A percentile compares a stretch with the other conserved stretches of the same genome.
These are phyloP conservation scores for Saturnispora gosingensis DNA, from an alignment of 805 yeast genomes.

Conservation along the genomic window DNA sequence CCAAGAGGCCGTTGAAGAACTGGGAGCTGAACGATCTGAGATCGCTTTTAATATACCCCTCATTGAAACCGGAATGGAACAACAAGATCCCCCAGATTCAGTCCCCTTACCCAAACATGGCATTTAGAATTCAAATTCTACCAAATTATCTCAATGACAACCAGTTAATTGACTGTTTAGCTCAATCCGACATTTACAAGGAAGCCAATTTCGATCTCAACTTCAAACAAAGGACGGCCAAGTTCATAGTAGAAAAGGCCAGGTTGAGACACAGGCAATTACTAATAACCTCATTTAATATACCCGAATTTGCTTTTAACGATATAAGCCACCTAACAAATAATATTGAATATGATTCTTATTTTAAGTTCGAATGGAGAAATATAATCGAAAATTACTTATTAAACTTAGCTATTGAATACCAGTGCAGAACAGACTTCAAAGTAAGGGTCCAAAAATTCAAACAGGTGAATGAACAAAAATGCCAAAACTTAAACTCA, in stretches of 20 bases:
- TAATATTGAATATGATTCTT: conserved; percentile 19
- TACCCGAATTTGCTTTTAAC: conserved; percentile 17
- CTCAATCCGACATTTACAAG: conserved; percentile 51
- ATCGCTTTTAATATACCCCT: conserved; percentile 48
- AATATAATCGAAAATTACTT: conserved; percentile 63
- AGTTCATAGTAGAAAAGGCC: conserved; percentile 50
- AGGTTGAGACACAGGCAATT: conserved; percentile 35
- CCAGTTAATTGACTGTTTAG: conserved; percentile 39
- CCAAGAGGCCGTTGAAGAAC: conserved; percentile 52
- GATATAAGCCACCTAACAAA: conserved; percentile 6
- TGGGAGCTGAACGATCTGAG: conserved; percentile 68
- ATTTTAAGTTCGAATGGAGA: conserved; percentile 49
- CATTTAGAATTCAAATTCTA: conserved; percentile 39
- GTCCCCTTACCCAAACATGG: conserved; percentile 25
- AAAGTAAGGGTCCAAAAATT: conserved; percentile 40
- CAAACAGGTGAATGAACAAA: conserved; percentile 29
- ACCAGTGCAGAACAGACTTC: conserved; percentile 61
- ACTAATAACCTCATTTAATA: conserved; percentile 19
- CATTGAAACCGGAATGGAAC: conserved; percentile 47
- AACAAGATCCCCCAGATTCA: conserved; percentile 37
- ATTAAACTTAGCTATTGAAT: conserved; percentile 56
- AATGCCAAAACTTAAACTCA: conserved; percentile 4
- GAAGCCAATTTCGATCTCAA: conserved; percentile 50
- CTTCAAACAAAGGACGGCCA: conserved; percentile 52
- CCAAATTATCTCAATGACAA: conserved; percentile 46